These are phyloP conservation scores for Vigna unguiculata DNA, from an alignment of 306 rosid species.

Conservation along the genomic window DNA sequence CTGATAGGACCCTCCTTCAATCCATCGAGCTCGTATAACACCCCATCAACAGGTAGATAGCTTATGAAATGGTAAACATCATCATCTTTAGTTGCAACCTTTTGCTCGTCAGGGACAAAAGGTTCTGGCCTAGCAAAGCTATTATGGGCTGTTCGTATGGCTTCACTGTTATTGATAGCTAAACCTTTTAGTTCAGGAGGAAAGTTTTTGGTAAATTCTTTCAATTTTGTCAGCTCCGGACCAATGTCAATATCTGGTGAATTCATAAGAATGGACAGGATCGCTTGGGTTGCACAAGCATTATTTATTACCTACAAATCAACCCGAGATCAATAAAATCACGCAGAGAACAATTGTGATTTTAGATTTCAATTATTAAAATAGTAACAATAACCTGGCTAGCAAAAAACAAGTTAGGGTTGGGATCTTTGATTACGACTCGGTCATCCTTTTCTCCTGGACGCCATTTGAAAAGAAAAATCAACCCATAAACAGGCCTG, in stretches of 20 bases:
- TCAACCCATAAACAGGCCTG: conserved; percentile 98
- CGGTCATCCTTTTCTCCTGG: conserved; percentile 98
- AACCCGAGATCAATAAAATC: conserved; percentile 35
- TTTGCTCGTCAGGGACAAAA: conserved; percentile 92
- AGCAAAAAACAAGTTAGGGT: conserved; percentile 94
- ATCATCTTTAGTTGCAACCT: conserved; percentile 85
- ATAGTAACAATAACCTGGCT: conserved; percentile 74
- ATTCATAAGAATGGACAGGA: conserved; percentile 94
- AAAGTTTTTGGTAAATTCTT: conserved; percentile 90
- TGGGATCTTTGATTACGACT: conserved; percentile 86
- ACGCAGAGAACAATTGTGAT: conserved; percentile 5
- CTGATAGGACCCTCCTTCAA: conserved; percentile 96
- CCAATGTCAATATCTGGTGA: conserved; percentile 86
- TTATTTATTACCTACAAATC: conserved; percentile 82
- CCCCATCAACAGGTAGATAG: conserved; percentile 91
- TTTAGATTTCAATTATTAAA: neutral
- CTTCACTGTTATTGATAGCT: conserved; percentile 95
- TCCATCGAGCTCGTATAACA: conserved; percentile 96
- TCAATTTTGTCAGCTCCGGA: conserved; percentile 84
- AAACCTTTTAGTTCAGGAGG: conserved; percentile 97
- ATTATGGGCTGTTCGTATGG: conserved; percentile 92
- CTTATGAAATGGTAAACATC: conserved; percentile 97
- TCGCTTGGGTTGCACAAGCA: conserved; percentile 99
- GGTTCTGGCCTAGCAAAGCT: conserved; percentile 99
- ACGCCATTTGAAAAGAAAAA: conserved; percentile 98